Base-by-base conservation (phyloP, 1,284 basidiomycete genomes). In the Leccinum holopus region DNA sequence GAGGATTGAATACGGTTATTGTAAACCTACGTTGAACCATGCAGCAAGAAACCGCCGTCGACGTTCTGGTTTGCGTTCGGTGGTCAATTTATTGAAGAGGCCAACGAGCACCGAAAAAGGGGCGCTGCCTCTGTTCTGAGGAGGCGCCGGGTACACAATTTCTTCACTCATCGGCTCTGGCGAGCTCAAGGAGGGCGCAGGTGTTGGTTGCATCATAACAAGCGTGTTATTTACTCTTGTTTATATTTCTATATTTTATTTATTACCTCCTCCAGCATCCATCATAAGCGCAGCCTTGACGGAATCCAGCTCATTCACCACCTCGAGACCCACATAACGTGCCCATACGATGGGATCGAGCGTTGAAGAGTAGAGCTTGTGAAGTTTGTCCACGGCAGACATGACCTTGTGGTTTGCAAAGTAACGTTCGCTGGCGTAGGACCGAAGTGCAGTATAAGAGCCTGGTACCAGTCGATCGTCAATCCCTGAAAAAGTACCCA, bases 221-320 rank as follows among this genome's bases (percentile, higher is more conserved):
- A 10, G 21, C 68, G 69, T 41, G 71, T 64, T 70, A 8, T 72
- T 71, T 68, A 57, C 47, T 3, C 35, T 47, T 57, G 21, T 72
- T 70, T 68, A 21, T 12, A 14, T 37, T 5, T 39, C 8, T 41
- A 16, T 41, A n/a, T n/a, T 41, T 1, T 44, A 18, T 18, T 0
- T 18, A 11, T 62, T 58, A 4, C 66, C 66, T 14, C 81, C 84
- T 25, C 25, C 28, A 5, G 92, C 95, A 21, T 83, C 81, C 70
- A 87, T 82, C 92, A 97, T 95, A 30, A 97, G 76, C 1, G 88
- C 86, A 6, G 85, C 83, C 77, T 97, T 97, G 65, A 97, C 69
- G 0, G 85, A 80, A 64, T 91, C 90, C 21, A 97, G 76, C 76
- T 98, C 95, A 71, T 98, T 97, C 54, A 97, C 71, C 9, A 97